phyloP scores from a whole-genome alignment of 352 stramenopile genomes.

The Globisporangium paddicum region DNA sequence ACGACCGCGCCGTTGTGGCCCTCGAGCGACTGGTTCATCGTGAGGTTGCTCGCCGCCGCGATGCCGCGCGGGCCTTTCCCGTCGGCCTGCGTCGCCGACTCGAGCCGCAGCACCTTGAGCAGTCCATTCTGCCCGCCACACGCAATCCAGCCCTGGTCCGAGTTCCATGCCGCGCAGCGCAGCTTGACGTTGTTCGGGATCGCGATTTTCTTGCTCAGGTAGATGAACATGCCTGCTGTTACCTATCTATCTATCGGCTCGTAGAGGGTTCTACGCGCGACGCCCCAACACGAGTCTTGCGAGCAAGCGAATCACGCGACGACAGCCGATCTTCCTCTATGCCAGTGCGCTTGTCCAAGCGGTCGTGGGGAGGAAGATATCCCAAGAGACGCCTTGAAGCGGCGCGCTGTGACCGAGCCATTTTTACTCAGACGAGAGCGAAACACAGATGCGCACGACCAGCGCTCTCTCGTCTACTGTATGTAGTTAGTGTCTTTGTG shows the following conservation, averaged over 20 bases:
- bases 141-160: conserved; percentile 93
- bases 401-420: background rate
- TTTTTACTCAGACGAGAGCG: background rate
- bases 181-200: conserved; percentile 93
- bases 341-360: background rate
- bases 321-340: background rate
- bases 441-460: background rate
- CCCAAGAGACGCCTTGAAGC: conserved; percentile 4
- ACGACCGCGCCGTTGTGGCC: conserved; percentile 89
- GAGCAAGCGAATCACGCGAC: background rate
- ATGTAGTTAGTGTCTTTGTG: too few relatives aligned
- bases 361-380: background rate
- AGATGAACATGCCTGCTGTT: conserved; percentile 87
- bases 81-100: conserved; percentile 65
- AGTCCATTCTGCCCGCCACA: conserved; percentile 91
- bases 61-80: conserved; percentile 75
- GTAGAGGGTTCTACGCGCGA: too few relatives aligned
- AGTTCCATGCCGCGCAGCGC: conserved; percentile 90
- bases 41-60: conserved; percentile 87
- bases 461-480: too few relatives aligned
- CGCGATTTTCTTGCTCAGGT: conserved; percentile 94
- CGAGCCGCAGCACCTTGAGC: conserved; percentile 91
- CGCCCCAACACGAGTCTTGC: background rate
- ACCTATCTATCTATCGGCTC: background rate
- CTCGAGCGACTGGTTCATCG: conserved; percentile 95